A percentile compares a stretch with the other conserved stretches of the same genome.
Evolutionary conservation across 2,329 filamentous ascomycete genomes (phyloP).

Genomic region (Neofusicoccum cordaticola): DNA sequence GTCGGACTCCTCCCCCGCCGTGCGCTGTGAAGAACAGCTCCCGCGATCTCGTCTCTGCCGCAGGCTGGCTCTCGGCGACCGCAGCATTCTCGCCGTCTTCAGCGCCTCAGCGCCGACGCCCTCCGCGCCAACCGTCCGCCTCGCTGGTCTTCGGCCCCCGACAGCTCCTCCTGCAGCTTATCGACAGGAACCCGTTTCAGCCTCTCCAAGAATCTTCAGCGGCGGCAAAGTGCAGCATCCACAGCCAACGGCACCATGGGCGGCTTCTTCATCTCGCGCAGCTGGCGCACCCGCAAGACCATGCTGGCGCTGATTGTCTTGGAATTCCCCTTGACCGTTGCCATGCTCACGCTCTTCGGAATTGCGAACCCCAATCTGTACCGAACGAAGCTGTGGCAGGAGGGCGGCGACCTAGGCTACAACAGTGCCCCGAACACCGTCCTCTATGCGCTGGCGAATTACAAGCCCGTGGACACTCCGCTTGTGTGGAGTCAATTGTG

Average conservation of each 20-base stretch:
- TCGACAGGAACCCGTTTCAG: conserved; percentile 10
- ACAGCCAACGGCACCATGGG: conserved; percentile 17
- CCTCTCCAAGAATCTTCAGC: not conserved
- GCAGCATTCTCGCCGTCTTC: not conserved
- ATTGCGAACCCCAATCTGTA: conserved; percentile 72
- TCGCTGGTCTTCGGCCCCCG: not conserved
- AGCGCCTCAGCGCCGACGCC: not conserved
- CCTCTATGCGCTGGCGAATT: conserved; percentile 72
- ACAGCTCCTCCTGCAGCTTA: not conserved
- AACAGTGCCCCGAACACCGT: conserved; percentile 71
- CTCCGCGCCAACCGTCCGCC: not conserved
- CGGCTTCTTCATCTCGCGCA: conserved; percentile 52
- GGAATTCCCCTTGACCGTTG: conserved; percentile 65
- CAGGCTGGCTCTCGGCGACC: conserved; percentile 2
- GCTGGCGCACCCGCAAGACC: conserved; percentile 53
- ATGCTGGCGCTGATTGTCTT: conserved; percentile 59
- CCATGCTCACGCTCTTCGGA: conserved; percentile 67
- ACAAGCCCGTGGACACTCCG: conserved; percentile 59
- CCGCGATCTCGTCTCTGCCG: not conserved
- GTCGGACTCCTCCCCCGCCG: not conserved
- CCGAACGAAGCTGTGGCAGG: conserved; percentile 68
- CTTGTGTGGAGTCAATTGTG: conserved; percentile 73
- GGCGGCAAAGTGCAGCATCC: conserved; percentile 5
- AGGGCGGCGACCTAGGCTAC: conserved; percentile 67
- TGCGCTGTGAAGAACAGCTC: not conserved